Evolutionary conservation across 148 eudicot species (phyloP), one percentile per base, ranked within the genome.

Genomic region (Amaranthus cruentus): DNA sequence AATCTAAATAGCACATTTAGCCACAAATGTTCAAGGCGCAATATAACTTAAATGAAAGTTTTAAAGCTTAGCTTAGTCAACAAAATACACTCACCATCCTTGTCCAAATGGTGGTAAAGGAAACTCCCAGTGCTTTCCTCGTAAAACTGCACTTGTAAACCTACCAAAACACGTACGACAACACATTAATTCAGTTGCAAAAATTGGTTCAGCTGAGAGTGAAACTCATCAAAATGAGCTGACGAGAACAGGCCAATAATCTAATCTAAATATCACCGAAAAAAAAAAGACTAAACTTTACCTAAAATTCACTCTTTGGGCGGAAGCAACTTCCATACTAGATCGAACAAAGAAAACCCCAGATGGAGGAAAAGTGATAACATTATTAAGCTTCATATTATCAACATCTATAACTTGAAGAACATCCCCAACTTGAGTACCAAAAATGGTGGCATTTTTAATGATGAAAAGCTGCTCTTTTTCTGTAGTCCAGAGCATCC

Each of bases 341-440:
- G 98, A 94, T 71, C 98, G 81, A 44, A 94, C 98, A 46, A 94
- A 89, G 90, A 94, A 91, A 71, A 87, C 98, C 47, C 97, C 98
- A 53, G 84, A 75, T 0, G 97, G 98, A 6, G 98, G 98, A 67
- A 94, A 91, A 54, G 97, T 94, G 43, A 94, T 94, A 3, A 94
- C 98, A 58, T 94, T 94, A 44, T 88, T 89, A 11, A 94, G 83
- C 59, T 46, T 76, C 55, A 80, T 81, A 47, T 80, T 75, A 51
- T 86, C 85, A 4, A 94, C 93, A 72, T 94, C 96, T 11, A 94
- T 91, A 1, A 91, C 98, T 83, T 93, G 98, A 67, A 94, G 66
- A 49, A 88, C 97, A 67, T 94, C 97, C 4, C 98, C 96, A 18
- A 88, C 78, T 47, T 82, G 66, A 1, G 98, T 94, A 18, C 98